Conservation (phyloP, 306 rosid genomes). For the Vigna mungo region DNA sequence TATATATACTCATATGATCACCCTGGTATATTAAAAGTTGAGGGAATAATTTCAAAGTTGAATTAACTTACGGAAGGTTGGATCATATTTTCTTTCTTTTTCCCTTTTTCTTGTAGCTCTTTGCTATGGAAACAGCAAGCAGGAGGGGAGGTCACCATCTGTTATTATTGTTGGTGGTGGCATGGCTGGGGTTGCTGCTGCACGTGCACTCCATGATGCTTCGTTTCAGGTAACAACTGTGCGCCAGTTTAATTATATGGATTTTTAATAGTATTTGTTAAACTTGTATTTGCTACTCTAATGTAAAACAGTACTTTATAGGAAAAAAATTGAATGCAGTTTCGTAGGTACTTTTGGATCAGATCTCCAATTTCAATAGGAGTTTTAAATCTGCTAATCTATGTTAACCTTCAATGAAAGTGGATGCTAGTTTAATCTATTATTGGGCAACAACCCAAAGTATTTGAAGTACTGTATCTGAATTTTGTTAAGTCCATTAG, state of each 20-base stretch:
- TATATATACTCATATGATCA: not conserved
- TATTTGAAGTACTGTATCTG: not conserved
- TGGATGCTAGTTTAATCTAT: not conserved
- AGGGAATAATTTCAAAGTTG: not conserved
- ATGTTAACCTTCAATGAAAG: not conserved
- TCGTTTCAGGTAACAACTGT: conserved; percentile 71
- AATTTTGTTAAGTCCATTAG: not conserved
- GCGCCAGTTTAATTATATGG: not conserved
- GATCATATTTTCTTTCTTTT: not conserved
- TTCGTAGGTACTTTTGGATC: not conserved
- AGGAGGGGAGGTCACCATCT: conserved; percentile 78
- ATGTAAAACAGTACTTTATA: not conserved
- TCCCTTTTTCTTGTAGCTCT: conserved; percentile 51
- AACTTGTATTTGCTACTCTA: not conserved
- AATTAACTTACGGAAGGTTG: not conserved
- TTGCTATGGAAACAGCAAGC: conserved; percentile 60
- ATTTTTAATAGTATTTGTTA: not conserved
- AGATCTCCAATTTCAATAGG: not conserved
- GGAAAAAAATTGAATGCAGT: not conserved
- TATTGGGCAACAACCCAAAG: not conserved
- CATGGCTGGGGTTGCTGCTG: conserved; percentile 96
- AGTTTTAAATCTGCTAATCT: not conserved
- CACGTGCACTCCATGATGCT: conserved; percentile 93
- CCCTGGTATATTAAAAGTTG: not conserved
- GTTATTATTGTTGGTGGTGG: conserved; percentile 95